Percentiles rank a stretch among this genome's conserved stretches.
Evolutionary conservation across 176 grass and related monocot genomes (phyloP).

Genomic region (Lolium multiflorum): DNA sequence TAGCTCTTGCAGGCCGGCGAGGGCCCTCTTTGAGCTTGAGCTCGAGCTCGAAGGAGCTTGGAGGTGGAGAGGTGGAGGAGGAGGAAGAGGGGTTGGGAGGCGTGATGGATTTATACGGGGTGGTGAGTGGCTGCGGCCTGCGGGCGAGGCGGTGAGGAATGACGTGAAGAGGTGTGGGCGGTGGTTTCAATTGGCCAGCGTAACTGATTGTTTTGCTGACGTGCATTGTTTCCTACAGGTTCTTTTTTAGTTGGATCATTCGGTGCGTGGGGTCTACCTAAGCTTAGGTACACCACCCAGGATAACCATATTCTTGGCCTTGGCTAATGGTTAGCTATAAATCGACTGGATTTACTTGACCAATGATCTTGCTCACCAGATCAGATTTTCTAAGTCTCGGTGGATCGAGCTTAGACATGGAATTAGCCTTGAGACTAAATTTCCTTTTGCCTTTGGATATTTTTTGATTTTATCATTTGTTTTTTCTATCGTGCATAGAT

Average conservation of each 20-base stretch:
- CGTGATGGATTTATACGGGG: background rate
- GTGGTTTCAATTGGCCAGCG: conserved; percentile 20
- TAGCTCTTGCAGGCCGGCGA: conserved; percentile 5
- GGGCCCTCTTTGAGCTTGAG: background rate
- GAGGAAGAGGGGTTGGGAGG: background rate
- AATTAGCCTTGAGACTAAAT: no score
- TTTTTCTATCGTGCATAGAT: no score
- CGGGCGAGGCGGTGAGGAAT: background rate
- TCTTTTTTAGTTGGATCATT: background rate
- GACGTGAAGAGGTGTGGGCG: conserved; percentile 23
- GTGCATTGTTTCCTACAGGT: background rate
- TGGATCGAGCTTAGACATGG: no score
- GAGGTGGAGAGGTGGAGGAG: conserved; percentile 24
- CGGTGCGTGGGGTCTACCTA: background rate
- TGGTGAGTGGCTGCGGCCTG: background rate
- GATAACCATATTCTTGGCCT: background rate
- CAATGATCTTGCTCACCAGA: no score
- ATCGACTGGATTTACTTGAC: no score
- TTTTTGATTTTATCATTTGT: no score
- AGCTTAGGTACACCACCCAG: background rate
- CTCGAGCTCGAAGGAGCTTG: background rate
- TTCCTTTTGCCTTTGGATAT: no score
- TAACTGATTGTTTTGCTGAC: conserved; percentile 19
- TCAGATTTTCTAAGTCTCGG: no score
- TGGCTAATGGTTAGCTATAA: no score